Conservation (phyloP, 768 basidiomycete genomes). For the Favolaschia claudopus region DNA sequence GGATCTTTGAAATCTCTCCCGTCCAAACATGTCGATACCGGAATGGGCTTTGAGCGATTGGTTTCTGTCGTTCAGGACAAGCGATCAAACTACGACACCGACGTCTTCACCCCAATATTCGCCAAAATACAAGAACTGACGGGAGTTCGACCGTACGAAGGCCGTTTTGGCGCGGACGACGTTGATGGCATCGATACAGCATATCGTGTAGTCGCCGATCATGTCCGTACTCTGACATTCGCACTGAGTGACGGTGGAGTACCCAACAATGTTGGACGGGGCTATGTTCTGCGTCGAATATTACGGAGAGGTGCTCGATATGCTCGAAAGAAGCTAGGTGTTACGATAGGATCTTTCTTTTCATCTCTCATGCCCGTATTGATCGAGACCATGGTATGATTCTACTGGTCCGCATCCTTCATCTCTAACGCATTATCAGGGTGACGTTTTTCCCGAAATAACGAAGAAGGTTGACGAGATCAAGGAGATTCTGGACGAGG, state of each 20-base stretch:
- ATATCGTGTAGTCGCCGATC: conserved; percentile 96
- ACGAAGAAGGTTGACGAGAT: conserved; percentile 82
- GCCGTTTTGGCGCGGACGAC: conserved; percentile 96
- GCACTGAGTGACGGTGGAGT: conserved; percentile 97
- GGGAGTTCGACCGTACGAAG: conserved; percentile 85
- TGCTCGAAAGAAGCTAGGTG: conserved; percentile 92
- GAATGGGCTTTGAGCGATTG: conserved; percentile 98
- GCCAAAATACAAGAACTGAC: conserved; percentile 86
- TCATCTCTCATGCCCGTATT: conserved; percentile 90
- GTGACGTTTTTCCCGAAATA: conserved; percentile 91
- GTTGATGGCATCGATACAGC: conserved; percentile 95
- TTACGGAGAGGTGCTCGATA: conserved; percentile 94
- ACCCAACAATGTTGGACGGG: conserved; percentile 94
- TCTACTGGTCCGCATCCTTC: not conserved
- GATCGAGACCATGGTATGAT: conserved; percentile 83
- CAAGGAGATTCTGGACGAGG: conserved; percentile 95
- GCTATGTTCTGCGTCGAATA: conserved; percentile 96
- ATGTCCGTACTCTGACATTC: conserved; percentile 93
- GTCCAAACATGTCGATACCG: conserved; percentile 96
- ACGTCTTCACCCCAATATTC: conserved; percentile 92
- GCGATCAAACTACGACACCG: conserved; percentile 97
- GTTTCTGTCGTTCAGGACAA: conserved; percentile 93
- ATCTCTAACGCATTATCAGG: conserved; percentile 50
- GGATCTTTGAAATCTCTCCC: conserved; percentile 83
- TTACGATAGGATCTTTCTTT: conserved; percentile 94